Evolutionary conservation across 805 yeast genomes (phyloP).

Genomic region (Komagataella pseudopastoris): DNA sequence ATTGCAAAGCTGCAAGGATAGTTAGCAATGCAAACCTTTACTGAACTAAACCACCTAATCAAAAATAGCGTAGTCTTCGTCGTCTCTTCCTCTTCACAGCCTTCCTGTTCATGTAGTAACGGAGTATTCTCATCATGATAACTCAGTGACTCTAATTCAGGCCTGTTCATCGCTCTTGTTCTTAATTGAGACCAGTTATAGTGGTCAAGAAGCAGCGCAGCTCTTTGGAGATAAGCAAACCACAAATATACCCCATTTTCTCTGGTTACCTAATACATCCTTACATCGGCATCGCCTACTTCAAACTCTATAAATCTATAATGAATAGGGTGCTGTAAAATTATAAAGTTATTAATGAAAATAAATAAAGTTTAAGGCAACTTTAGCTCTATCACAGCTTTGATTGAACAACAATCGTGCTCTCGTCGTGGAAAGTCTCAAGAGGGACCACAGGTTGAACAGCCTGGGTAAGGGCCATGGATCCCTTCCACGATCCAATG

Average conservation of each 20-base stretch:
- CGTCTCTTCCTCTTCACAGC: background rate
- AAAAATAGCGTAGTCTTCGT: background rate
- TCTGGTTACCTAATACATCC: background rate
- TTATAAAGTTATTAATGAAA: background rate
- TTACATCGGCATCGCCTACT: background rate
- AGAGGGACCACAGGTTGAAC: constrained; percentile 32
- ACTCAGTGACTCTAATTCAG: background rate
- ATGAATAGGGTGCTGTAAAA: background rate
- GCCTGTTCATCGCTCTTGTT: background rate
- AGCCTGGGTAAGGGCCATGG: constrained; percentile 39
- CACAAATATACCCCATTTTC: background rate
- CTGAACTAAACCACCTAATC: background rate
- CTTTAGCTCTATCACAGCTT: background rate
- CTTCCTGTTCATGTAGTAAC: background rate
- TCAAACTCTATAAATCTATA: constrained; percentile 1
- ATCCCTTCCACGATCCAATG: constrained; percentile 42
- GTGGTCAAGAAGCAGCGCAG: background rate
- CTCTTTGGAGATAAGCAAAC: constrained; percentile 7
- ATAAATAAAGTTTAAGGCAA: background rate
- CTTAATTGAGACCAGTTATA: background rate
- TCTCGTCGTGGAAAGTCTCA: background rate
- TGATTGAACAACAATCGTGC: background rate
- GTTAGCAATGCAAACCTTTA: background rate
- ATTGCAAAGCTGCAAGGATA: background rate
- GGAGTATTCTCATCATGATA: background rate